A percentile compares a stretch with the other conserved stretches of the same genome.
These are phyloP conservation scores for Rhizopus delemar DNA, from an alignment of 371 early-diverging fungal species.

Conservation along the genomic window DNA sequence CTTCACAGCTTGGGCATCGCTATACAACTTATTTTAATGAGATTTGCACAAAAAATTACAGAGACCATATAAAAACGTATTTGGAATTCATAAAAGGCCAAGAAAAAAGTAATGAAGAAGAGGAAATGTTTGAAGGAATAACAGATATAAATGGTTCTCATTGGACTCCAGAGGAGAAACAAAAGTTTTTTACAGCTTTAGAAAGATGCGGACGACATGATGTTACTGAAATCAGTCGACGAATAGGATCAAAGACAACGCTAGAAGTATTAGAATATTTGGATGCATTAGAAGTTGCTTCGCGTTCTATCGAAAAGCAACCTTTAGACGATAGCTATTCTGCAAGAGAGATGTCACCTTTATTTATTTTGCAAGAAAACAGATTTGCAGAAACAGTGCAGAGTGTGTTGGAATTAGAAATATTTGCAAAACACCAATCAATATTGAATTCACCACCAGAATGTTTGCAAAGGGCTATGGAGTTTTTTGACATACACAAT, in stretches of 20 bases:
- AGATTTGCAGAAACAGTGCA: background rate
- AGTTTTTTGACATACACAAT: slow-evolving; percentile 21
- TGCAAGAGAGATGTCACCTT: slow-evolving; percentile 22
- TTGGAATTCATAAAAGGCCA: background rate
- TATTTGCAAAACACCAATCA: slow-evolving; percentile 12
- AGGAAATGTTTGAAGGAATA: slow-evolving; percentile 6
- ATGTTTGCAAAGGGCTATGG: background rate
- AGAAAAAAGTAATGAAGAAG: slow-evolving; percentile 3
- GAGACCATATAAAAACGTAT: too few relatives aligned
- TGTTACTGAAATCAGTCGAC: slow-evolving; percentile 16
- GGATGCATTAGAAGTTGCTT: slow-evolving; percentile 10
- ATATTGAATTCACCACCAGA: background rate
- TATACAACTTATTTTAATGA: too few relatives aligned
- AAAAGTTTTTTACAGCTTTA: slow-evolving; percentile 25
- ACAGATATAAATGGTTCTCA: slow-evolving; percentile 2
- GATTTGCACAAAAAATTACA: too few relatives aligned
- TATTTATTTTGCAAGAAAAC: slow-evolving; percentile 15
- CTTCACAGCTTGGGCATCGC: too few relatives aligned
- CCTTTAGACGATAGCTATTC: background rate
- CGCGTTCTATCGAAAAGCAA: background rate
- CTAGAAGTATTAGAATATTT: slow-evolving; percentile 21
- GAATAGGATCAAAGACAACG: slow-evolving; percentile 29
- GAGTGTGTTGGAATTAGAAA: slow-evolving; percentile 9
- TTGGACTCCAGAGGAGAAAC: slow-evolving; percentile 27
- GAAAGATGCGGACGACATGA: slow-evolving; percentile 25